Evolutionary conservation across 2,329 filamentous ascomycete genomes (phyloP).

Genomic region (Penicillium sp.): DNA sequence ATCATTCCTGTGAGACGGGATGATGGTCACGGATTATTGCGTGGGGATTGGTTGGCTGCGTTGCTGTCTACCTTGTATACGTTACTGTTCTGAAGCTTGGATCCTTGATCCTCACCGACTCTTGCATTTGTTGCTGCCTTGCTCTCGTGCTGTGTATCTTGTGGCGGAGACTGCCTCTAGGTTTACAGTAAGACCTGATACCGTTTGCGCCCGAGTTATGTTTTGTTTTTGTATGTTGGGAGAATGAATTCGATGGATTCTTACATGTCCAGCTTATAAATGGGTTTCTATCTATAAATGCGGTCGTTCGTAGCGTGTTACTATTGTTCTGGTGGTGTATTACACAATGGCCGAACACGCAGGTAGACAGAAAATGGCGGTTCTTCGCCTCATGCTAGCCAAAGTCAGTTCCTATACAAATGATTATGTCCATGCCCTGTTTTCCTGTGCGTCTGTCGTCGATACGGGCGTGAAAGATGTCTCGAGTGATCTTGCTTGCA

Average conservation of each 20-base stretch:
- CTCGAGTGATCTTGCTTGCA: too few relatives aligned
- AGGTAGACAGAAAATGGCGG: neutral
- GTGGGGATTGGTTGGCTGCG: conserved; percentile 22
- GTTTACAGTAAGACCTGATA: too few relatives aligned
- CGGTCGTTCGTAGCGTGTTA: neutral
- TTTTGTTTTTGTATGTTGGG: conserved; percentile 14
- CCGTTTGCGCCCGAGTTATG: neutral
- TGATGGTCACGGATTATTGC: neutral
- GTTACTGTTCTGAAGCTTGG: conserved; percentile 3
- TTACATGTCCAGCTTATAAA: neutral
- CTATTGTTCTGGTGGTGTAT: neutral
- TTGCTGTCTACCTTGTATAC: conserved; percentile 18
- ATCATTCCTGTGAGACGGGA: neutral
- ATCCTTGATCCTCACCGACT: conserved; percentile 1
- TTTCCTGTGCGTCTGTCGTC: too few relatives aligned
- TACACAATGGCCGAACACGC: neutral
- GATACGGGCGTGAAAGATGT: too few relatives aligned
- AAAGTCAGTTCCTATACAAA: neutral
- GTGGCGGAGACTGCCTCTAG: neutral
- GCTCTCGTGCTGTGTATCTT: neutral
- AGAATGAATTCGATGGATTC: conserved; percentile 7
- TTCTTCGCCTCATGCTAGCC: neutral
- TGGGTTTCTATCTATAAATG: neutral
- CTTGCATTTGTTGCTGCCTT: neutral
- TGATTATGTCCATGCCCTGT: too few relatives aligned